A percentile compares a stretch with the other conserved stretches of the same genome.
These are phyloP conservation scores for Kodamaea sp. DNA, from an alignment of 1,139 yeast species.

Conservation along the genomic window DNA sequence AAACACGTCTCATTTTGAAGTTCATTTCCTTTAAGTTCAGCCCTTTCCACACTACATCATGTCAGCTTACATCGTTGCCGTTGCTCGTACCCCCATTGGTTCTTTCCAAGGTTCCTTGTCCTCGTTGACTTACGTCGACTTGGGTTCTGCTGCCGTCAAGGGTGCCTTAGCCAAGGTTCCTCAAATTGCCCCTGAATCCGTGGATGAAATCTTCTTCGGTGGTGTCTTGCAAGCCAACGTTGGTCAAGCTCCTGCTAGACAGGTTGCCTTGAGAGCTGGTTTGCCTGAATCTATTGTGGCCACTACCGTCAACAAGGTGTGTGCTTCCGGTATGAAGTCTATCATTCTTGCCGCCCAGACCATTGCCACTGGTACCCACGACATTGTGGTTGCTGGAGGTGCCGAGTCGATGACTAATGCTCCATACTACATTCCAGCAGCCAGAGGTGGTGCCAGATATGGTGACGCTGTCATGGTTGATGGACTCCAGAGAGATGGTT, in stretches of 20 bases:
- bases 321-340: slow-evolving; percentile 96
- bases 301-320: slow-evolving; percentile 91
- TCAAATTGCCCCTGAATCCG: slow-evolving; percentile 71
- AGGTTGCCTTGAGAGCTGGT: slow-evolving; percentile 92
- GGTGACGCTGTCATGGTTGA: slow-evolving; percentile 81
- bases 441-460: slow-evolving; percentile 85
- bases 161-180: slow-evolving; percentile 86
- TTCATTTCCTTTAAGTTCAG: no score
- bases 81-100: slow-evolving; percentile 95
- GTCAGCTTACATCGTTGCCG: slow-evolving; percentile 83
- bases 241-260: slow-evolving; percentile 98
- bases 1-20: no score
- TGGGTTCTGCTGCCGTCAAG: slow-evolving; percentile 90
- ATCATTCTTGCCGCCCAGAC: slow-evolving; percentile 89
- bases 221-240: slow-evolving; percentile 90
- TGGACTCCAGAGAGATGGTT: slow-evolving; percentile 89
- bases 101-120: slow-evolving; percentile 85
- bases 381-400: slow-evolving; percentile 94
- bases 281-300: slow-evolving; percentile 77
- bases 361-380: slow-evolving; percentile 86
- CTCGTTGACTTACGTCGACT: slow-evolving; percentile 74
- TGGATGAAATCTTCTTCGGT: slow-evolving; percentile 91
- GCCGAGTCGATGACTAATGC: slow-evolving; percentile 97
- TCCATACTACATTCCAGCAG: slow-evolving; percentile 87
- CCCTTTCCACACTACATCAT: slow-evolving; percentile 2